Evolutionary conservation across 257 asterid species (phyloP).

Genomic region (Jacaranda copaia): DNA sequence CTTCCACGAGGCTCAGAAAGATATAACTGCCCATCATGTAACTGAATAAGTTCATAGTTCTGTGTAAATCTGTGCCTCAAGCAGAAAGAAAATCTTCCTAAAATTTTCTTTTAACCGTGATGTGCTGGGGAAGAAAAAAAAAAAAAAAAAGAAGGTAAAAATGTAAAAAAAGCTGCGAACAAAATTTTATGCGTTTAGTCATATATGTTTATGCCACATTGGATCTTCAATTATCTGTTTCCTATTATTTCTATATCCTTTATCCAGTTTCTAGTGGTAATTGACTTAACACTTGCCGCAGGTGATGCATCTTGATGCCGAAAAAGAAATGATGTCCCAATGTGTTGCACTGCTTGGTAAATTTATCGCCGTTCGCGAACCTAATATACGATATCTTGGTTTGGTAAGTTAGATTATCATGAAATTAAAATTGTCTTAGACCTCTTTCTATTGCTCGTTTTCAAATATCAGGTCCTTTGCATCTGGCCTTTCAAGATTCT

Average conservation of each 20-base stretch:
- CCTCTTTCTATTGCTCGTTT: not conserved
- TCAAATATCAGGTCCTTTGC: not conserved
- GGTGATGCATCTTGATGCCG: slow-evolving; percentile 97
- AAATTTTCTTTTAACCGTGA: not conserved
- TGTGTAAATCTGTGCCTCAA: slow-evolving; percentile 11
- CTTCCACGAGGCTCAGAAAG: not conserved
- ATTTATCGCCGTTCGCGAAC: slow-evolving; percentile 87
- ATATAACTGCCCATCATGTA: not conserved
- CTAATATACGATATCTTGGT: slow-evolving; percentile 89
- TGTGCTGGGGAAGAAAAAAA: too few species aligned
- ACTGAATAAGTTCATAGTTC: not conserved
- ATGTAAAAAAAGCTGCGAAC: not conserved
- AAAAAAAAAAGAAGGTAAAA: not conserved
- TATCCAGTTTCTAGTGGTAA: slow-evolving; percentile 16
- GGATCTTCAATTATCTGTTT: not conserved
- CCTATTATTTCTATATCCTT: not conserved
- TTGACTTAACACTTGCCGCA: slow-evolving; percentile 29
- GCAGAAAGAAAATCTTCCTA: not conserved
- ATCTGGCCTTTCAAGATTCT: not conserved
- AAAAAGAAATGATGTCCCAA: slow-evolving; percentile 89
- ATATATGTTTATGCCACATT: not conserved
- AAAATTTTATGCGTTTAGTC: slow-evolving; percentile 11
- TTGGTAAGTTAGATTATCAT: slow-evolving; percentile 56
- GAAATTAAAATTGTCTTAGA: not conserved
- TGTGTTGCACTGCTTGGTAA: slow-evolving; percentile 92